These are phyloP conservation scores for Hibiscus tridactylites DNA, from an alignment of 345 rosid species.

Conservation along the genomic window DNA sequence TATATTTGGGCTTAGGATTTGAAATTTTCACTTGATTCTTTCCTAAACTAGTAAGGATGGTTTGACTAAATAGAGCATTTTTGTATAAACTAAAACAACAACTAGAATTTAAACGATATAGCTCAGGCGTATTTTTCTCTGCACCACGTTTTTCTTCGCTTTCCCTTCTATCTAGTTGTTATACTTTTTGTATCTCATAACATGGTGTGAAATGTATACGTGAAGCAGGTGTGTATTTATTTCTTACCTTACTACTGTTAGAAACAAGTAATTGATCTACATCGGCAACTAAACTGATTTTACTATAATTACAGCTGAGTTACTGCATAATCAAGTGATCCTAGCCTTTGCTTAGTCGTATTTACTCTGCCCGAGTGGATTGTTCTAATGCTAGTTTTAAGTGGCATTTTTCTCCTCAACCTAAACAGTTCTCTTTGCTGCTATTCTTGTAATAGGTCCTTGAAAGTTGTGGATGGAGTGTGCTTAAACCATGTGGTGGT, in stretches of 20 bases:
- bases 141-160: background rate
- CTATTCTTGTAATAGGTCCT: constrained; percentile 34
- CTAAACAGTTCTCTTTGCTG: background rate
- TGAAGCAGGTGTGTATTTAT: background rate
- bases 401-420: background rate
- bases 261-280: background rate
- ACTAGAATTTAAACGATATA: background rate
- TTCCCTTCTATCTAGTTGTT: background rate
- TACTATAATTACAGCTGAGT: background rate
- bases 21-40: background rate
- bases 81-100: background rate
- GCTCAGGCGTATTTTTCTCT: background rate
- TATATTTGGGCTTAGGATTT: background rate
- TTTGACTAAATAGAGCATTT: background rate
- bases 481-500: constrained; percentile 51
- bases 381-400: background rate
- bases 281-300: background rate
- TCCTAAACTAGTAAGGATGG: background rate
- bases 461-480: constrained; percentile 81
- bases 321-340: background rate
- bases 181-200: background rate
- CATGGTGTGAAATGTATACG: background rate
- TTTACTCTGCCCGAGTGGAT: background rate
- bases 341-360: background rate
- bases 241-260: background rate